A percentile compares a stretch with the other conserved stretches of the same genome.
phyloP scores from a whole-genome alignment of 2,329 filamentous ascomycete genomes.

The Exutisphaerella laricina region DNA sequence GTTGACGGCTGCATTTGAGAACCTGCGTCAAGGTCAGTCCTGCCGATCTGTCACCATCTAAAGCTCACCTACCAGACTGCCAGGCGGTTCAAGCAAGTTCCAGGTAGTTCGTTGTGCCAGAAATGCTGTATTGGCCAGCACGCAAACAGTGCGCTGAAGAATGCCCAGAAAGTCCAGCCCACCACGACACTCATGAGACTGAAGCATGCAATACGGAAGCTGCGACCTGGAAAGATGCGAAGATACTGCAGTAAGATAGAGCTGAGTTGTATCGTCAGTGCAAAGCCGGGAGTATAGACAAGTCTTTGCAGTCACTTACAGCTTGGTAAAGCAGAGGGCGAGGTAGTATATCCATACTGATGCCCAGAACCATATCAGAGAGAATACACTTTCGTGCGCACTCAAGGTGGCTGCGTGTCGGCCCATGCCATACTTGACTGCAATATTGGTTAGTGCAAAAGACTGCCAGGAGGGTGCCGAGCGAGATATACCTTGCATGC shows the following conservation, averaged over 20 bases:
- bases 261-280: no score
- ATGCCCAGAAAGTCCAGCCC: conserved; percentile 27
- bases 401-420: conserved; percentile 19
- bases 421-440: conserved; percentile 28
- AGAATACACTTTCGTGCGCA: conserved; percentile 14
- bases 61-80: conserved; percentile 29
- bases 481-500: conserved; percentile 12
- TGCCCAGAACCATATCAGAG: conserved; percentile 25
- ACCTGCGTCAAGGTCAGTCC: conserved; percentile 19
- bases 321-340: conserved; percentile 28
- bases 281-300: no score
- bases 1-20: conserved; percentile 30
- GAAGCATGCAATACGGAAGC: conserved; percentile 26
- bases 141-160: conserved; percentile 28
- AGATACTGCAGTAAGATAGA: conserved; percentile 34
- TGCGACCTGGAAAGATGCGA: conserved; percentile 30
- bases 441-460: no score
- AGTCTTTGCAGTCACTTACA: no score
- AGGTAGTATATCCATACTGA: conserved; percentile 26
- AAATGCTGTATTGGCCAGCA: conserved; percentile 30
- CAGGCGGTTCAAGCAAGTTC: conserved; percentile 25
- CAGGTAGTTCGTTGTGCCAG: conserved; percentile 23
- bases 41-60: no score
- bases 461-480: neutral
- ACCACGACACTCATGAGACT: conserved; percentile 26